Evolutionary conservation across 345 rosid genomes (phyloP).

Genomic region (Lumnitzera racemosa): DNA sequence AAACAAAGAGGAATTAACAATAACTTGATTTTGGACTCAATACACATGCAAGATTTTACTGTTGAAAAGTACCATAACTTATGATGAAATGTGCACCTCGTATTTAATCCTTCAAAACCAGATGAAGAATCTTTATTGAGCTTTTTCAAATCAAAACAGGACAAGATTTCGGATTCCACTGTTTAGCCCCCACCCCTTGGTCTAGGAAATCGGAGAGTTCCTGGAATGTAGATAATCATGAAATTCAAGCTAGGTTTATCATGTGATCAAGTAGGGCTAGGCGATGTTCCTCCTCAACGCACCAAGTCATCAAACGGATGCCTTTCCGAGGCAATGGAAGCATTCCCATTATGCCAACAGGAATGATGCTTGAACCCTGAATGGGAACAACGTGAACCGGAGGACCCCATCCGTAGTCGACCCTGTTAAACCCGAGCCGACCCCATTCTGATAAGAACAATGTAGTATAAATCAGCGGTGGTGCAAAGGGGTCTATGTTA

Average conservation of each 20-base stretch:
- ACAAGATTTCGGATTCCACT: too few species aligned
- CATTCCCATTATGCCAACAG: conserved; percentile 49
- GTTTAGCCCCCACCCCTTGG: too few species aligned
- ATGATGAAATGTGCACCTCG: too few species aligned
- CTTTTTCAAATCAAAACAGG: too few species aligned
- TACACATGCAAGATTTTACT: too few species aligned
- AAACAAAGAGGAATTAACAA: too few species aligned
- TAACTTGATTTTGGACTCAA: too few species aligned
- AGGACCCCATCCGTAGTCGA: conserved; percentile 57
- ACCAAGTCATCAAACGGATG: conserved; percentile 67
- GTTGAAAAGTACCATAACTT: too few species aligned
- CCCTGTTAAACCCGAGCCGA: conserved; percentile 50
- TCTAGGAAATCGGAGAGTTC: too few species aligned
- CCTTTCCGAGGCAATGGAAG: conserved; percentile 48
- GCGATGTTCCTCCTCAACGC: conserved; percentile 41
- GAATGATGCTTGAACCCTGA: conserved; percentile 48
- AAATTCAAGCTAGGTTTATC: conserved; percentile 13
- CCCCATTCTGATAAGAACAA: conserved; percentile 64
- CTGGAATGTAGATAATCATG: background rate
- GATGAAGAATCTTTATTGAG: too few species aligned
- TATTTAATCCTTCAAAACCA: too few species aligned
- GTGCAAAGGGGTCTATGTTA: conserved; percentile 44
- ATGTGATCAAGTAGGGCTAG: conserved; percentile 28
- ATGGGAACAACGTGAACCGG: conserved; percentile 47
- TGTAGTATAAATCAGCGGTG: conserved; percentile 38